A percentile compares a stretch with the other conserved stretches of the same genome.
These are phyloP conservation scores for Zoysia pacifica DNA, from an alignment of 176 grass and related monocot genomes.

Conservation along the genomic window DNA sequence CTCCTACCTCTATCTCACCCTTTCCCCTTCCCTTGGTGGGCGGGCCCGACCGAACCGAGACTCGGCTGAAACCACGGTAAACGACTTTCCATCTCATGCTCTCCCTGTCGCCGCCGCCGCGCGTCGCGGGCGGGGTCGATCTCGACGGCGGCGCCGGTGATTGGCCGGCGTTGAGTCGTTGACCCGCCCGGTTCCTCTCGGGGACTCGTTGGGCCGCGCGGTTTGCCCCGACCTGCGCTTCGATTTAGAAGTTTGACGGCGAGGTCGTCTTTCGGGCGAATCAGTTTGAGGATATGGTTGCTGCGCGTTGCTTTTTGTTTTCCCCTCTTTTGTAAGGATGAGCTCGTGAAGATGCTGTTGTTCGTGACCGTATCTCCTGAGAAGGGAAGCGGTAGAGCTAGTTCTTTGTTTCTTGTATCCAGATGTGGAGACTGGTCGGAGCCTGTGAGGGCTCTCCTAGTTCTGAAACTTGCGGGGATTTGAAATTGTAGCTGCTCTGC, in stretches of 20 bases:
- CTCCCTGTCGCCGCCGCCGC: background rate
- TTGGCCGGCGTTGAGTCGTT: constrained; percentile 29
- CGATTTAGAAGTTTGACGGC: background rate
- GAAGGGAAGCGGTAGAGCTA: background rate
- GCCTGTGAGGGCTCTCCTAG: background rate
- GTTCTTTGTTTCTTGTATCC: background rate
- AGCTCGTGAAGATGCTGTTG: background rate
- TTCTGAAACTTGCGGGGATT: background rate
- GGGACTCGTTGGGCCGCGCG: background rate
- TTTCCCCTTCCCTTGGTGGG: background rate
- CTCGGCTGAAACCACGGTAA: constrained; percentile 15
- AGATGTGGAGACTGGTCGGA: background rate
- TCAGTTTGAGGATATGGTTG: constrained; percentile 4
- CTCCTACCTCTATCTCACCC: background rate
- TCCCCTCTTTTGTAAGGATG: background rate
- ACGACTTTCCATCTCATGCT: background rate
- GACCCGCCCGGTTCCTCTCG: constrained; percentile 31
- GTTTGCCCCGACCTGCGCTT: background rate
- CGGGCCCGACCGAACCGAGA: background rate
- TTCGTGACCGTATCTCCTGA: background rate
- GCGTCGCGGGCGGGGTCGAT: background rate
- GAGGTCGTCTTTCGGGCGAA: constrained; percentile 14
- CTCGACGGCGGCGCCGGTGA: constrained; percentile 31
- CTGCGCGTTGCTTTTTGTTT: background rate
- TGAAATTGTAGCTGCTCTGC: background rate